These are phyloP conservation scores for Eremothecium gossypii DNA, from an alignment of 1,139 yeast genomes.

Conservation along the genomic window DNA sequence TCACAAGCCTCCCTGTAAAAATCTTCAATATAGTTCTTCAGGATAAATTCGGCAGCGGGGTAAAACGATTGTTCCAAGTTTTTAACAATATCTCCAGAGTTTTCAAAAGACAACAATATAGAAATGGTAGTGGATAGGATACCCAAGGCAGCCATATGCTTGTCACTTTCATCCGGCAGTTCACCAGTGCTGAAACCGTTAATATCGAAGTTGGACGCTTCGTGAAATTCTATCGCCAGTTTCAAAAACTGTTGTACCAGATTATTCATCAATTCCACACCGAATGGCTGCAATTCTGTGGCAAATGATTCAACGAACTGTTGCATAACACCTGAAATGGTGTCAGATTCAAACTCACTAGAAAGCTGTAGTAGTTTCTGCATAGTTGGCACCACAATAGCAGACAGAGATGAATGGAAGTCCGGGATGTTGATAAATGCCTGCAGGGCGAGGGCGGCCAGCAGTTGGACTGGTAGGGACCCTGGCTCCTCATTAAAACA, in stretches of 20 bases:
- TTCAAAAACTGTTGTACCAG: constrained; percentile 74
- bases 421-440: constrained; percentile 57
- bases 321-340: constrained; percentile 86
- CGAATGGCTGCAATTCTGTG: constrained; percentile 87
- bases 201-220: constrained; percentile 44
- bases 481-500: constrained; percentile 46
- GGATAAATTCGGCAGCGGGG: constrained; percentile 64
- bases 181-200: constrained; percentile 41
- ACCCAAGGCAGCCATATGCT: constrained; percentile 82
- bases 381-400: constrained; percentile 73
- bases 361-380: constrained; percentile 66
- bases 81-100: constrained; percentile 56
- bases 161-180: constrained; percentile 47
- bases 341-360: constrained; percentile 78
- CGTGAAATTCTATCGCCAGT: constrained; percentile 60
- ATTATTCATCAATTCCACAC: constrained; percentile 74
- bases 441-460: constrained; percentile 81
- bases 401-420: constrained; percentile 58
- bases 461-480: constrained; percentile 69
- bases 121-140: constrained; percentile 81
- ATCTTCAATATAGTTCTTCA: constrained; percentile 59
- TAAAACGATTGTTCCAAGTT: constrained; percentile 63
- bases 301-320: constrained; percentile 88
- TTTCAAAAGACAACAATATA: constrained; percentile 78
- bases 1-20: constrained; percentile 78